Percentiles rank a stretch among this genome's conserved stretches.
Conservation (phyloP, 345 rosid genomes). For the Euphorbia lathyris region DNA sequence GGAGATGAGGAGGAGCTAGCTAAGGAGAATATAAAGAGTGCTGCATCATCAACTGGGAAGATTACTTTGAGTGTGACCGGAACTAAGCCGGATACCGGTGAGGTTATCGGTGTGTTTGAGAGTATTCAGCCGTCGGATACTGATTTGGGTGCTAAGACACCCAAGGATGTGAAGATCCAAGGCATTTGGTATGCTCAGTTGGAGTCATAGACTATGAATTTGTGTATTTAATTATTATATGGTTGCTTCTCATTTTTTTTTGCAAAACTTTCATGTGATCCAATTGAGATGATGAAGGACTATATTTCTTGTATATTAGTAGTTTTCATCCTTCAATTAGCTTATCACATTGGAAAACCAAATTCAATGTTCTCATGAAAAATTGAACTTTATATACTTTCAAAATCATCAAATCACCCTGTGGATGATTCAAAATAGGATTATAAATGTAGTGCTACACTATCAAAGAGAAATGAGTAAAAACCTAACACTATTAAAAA, state of each 20-base stretch:
- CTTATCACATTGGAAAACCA: too few relatives aligned
- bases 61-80: slow-evolving; percentile 76
- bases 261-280: slow-evolving; percentile 31
- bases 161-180: slow-evolving; percentile 95
- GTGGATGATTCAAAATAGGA: too few relatives aligned
- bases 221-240: slow-evolving; percentile 16
- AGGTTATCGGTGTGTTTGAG: slow-evolving; percentile 92
- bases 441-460: too few relatives aligned
- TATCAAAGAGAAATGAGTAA: too few relatives aligned
- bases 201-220: slow-evolving; percentile 37
- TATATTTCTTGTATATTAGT: slow-evolving; percentile 31
- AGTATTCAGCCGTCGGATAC: slow-evolving; percentile 98
- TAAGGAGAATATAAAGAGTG: slow-evolving; percentile 80
- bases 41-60: slow-evolving; percentile 67
- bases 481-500: too few relatives aligned
- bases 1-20: slow-evolving; percentile 88
- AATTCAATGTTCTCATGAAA: too few relatives aligned
- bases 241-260: slow-evolving; percentile 38
- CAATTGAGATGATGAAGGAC: slow-evolving; percentile 24
- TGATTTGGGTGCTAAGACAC: slow-evolving; percentile 90
- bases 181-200: slow-evolving; percentile 98
- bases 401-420: too few relatives aligned
- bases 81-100: slow-evolving; percentile 89
- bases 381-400: too few relatives aligned
- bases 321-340: not conserved